These are phyloP conservation scores for Penicillium griseofulvum DNA, from an alignment of 2,329 filamentous ascomycete species.

Conservation along the genomic window DNA sequence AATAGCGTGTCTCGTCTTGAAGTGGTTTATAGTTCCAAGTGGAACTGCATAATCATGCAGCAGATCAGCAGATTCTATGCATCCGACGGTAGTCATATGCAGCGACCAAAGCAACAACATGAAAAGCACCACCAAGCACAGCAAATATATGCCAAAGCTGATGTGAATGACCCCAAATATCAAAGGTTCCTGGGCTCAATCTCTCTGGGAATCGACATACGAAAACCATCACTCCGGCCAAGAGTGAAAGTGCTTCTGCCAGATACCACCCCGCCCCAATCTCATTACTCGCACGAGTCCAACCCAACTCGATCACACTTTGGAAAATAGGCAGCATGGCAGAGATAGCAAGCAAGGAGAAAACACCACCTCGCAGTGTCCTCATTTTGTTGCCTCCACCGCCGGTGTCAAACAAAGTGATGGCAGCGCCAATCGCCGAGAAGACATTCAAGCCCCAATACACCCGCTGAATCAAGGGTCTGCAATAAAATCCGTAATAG, in stretches of 20 bases:
- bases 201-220: conserved; percentile 14
- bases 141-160: conserved; percentile 15
- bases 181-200: conserved; percentile 11
- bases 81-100: conserved; percentile 1
- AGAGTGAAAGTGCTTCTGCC: conserved; percentile 7
- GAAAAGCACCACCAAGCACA: conserved; percentile 9
- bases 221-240: conserved; percentile 9
- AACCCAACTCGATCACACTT: conserved; percentile 21
- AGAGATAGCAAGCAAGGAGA: conserved; percentile 24
- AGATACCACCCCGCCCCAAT: conserved; percentile 14
- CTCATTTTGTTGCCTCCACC: conserved; percentile 27
- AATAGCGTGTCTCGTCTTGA: no score
- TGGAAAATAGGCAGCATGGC: conserved; percentile 31
- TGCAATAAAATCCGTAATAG: conserved; percentile 29
- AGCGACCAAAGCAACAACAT: conserved; percentile 10
- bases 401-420: conserved; percentile 28
- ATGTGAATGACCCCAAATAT: conserved; percentile 17
- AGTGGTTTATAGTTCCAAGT: no score
- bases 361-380: conserved; percentile 24
- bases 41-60: no score
- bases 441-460: conserved; percentile 25
- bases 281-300: conserved; percentile 12
- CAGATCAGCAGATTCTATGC: conserved; percentile 1
- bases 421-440: conserved; percentile 10
- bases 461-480: conserved; percentile 13